Conservation (phyloP, 1,139 yeast species). For the Tardiomyces blankii region DNA sequence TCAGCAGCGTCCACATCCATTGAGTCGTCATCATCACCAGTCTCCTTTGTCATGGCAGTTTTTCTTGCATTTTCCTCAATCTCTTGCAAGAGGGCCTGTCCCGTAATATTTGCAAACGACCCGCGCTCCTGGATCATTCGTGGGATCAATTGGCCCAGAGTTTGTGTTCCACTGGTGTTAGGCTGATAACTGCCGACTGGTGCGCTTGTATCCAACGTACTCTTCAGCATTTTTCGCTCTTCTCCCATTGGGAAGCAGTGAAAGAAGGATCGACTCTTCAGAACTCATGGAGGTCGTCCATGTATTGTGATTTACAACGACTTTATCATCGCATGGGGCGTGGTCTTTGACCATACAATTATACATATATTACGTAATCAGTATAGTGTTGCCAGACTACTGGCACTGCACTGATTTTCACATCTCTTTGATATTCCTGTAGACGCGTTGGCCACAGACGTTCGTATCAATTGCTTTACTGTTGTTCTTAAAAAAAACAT, state of each 20-base stretch:
- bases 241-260: background rate
- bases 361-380: no score
- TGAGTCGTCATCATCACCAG: conserved; percentile 7
- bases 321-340: no score
- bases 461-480: no score
- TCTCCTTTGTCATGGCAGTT: conserved; percentile 2
- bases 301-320: no score
- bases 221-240: background rate
- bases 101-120: conserved; percentile 40
- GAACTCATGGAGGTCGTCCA: background rate
- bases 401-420: no score
- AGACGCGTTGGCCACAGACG: no score
- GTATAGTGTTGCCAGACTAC: no score
- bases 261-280: background rate
- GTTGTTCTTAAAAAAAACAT: no score
- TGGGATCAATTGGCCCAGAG: conserved; percentile 31
- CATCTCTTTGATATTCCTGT: no score
- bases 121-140: conserved; percentile 38
- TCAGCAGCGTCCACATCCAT: conserved; percentile 8
- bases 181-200: no score
- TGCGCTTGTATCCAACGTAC: background rate
- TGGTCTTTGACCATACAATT: no score
- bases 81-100: conserved; percentile 41
- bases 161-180: conserved; percentile 12
- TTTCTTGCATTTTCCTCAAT: conserved; percentile 18